phyloP scores from a whole-genome alignment of 1,284 basidiomycete species.

The Ustilago bromivora region DNA sequence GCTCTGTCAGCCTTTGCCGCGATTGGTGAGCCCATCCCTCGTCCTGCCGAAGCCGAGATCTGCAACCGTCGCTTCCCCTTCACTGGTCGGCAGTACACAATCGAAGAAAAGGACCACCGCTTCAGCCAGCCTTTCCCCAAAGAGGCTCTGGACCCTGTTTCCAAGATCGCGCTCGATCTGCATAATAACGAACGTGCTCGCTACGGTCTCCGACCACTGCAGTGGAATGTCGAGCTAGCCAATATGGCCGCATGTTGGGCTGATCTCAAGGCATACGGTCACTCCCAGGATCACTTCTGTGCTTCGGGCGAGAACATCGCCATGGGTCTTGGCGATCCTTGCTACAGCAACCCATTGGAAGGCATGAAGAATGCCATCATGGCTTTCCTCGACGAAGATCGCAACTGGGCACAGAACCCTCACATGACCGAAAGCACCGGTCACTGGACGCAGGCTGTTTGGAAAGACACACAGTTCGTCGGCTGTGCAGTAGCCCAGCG shows the following conservation, averaged over 20 bases:
- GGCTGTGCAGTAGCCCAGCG: conserved; percentile 45
- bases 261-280: conserved; percentile 51
- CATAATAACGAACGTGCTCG: conserved; percentile 42
- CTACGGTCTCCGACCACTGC: conserved; percentile 25
- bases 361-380: conserved; percentile 44
- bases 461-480: conserved; percentile 37
- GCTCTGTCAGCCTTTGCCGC: conserved; percentile 5
- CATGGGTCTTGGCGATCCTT: conserved; percentile 36
- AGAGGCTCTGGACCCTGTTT: conserved; percentile 28
- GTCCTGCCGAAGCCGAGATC: conserved; percentile 31
- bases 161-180: conserved; percentile 35
- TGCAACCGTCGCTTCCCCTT: conserved; percentile 47
- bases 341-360: conserved; percentile 37
- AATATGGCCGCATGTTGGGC: conserved; percentile 56
- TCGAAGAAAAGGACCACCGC: conserved; percentile 23
- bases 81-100: conserved; percentile 15
- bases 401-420: conserved; percentile 33
- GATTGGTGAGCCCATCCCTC: conserved; percentile 21
- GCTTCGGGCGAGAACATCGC: conserved; percentile 52
- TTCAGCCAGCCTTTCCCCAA: conserved; percentile 21
- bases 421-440: conserved; percentile 20
- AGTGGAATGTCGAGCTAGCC: conserved; percentile 52
- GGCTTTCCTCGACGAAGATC: conserved; percentile 51
- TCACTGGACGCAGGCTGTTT: conserved; percentile 42
- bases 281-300: conserved; percentile 48